Conservation (phyloP, 225 moss, liverwort and hornwort genomes). For the Straminergon stramineum region DNA sequence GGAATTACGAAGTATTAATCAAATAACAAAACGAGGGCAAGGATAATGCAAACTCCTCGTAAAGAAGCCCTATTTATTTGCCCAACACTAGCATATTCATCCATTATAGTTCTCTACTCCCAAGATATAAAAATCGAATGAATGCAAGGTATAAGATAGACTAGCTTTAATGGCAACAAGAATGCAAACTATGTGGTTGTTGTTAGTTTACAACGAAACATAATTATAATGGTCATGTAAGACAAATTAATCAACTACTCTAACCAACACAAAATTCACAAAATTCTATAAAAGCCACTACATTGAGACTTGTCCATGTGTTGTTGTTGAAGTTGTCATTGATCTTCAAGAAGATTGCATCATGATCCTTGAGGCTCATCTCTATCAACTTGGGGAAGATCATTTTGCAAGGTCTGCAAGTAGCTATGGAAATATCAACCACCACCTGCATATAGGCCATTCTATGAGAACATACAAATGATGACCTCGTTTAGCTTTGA, state of each 20-base stretch:
- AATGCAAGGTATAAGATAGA: no score
- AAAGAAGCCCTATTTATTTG: no score
- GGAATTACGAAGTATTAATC: not conserved
- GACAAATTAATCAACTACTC: not conserved
- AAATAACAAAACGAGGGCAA: not conserved
- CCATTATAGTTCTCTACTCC: no score
- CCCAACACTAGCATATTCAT: not conserved
- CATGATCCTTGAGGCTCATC: constrained; percentile 72
- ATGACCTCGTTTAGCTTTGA: no score
- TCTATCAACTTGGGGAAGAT: constrained; percentile 74
- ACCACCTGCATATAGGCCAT: constrained; percentile 46
- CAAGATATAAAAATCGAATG: not conserved
- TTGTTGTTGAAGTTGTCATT: constrained; percentile 52
- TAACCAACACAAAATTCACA: not conserved
- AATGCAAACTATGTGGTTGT: not conserved
- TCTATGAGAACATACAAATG: not conserved
- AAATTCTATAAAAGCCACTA: not conserved
- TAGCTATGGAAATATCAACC: constrained; percentile 74
- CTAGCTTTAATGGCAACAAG: not conserved
- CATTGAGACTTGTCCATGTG: constrained; percentile 41
- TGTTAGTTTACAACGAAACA: not conserved
- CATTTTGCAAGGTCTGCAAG: constrained; percentile 93
- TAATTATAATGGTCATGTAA: no score
- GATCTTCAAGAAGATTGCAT: constrained; percentile 76
- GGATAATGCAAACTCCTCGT: not conserved